phyloP scores from a whole-genome alignment of 2,329 filamentous ascomycete species.

The Cadophora sp. region DNA sequence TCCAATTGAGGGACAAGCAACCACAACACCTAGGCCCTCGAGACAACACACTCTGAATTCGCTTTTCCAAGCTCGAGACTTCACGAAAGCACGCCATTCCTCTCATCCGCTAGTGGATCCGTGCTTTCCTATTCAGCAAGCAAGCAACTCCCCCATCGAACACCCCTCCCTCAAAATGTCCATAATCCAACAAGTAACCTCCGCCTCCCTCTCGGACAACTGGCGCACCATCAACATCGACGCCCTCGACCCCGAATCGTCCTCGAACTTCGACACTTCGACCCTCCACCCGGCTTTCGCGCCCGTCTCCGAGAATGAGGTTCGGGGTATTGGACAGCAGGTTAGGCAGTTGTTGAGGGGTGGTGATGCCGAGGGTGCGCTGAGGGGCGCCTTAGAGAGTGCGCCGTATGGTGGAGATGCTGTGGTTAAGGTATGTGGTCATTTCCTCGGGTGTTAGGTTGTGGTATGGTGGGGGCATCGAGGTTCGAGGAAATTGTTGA shows the following conservation, averaged over 20 bases:
- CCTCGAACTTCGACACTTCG: constrained; percentile 87
- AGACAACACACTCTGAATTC: no score
- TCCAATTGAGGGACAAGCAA: background rate
- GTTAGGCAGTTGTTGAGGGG: constrained; percentile 87
- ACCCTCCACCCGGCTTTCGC: constrained; percentile 80
- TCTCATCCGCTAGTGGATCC: no score
- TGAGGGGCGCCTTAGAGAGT: constrained; percentile 83
- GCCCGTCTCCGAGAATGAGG: constrained; percentile 78
- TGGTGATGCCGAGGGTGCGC: constrained; percentile 85
- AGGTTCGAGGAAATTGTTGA: background rate
- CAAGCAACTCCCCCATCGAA: constrained; percentile 4
- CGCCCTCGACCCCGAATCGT: constrained; percentile 86
- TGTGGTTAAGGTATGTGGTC: constrained; percentile 55
- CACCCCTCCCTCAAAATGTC: constrained; percentile 55
- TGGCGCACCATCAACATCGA: constrained; percentile 96
- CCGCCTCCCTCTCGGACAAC: constrained; percentile 65
- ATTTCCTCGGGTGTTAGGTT: constrained; percentile 26
- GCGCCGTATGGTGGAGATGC: constrained; percentile 75
- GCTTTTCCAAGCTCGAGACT: background rate
- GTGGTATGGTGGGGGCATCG: background rate
- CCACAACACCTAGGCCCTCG: background rate
- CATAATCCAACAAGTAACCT: constrained; percentile 70
- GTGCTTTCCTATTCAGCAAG: background rate
- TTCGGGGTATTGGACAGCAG: constrained; percentile 78
- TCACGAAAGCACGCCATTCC: no score